Evolutionary conservation across 2,329 filamentous ascomycete genomes (phyloP), one percentile per base, ranked within the genome.

Genomic region (Aspergillus novofumigatus): DNA sequence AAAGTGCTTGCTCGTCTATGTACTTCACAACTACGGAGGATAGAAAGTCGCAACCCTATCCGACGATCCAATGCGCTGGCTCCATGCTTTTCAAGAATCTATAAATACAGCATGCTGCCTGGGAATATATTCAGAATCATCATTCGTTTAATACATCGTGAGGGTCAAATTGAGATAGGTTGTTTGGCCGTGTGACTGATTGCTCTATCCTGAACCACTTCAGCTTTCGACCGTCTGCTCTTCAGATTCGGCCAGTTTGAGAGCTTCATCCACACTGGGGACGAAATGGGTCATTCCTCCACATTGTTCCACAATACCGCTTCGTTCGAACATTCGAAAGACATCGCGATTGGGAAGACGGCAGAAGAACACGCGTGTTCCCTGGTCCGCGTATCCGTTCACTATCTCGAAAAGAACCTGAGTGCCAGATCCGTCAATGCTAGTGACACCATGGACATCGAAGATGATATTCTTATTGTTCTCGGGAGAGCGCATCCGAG

Each of bases 371-470:
- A 81, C 77, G 6, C 76, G 67, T 1, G 93, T 91, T 0, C 88
- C 89, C 4, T 88, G 81, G 35, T 89, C 83, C n/a, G 87, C 80
- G 71, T 97, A 97, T 29, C 80, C 83, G 50, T 86, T 80, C 17
- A 99, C 91, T 64, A 97, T 97, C 75, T 97, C 94, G 49, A 85
- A 83, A 2, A 99, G 80, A 0, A 97, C 93, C 75, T 97, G 94
- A 0, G 91, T 89, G 1, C 93, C 94, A 0, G 92, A 96, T 5
- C 92, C 94, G 70, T 99, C 94, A 66, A 99, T 86, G 28, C 89
- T 89, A 0, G 92, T 96, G 3, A 99, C 94, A n/a, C 94, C 94
- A 65, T 97, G 93, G 7, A 97, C 92, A 71, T 99, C 94, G 68
- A 99, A 97, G 60, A 99, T 92, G 72, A 99, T 82, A 69, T 96